Evolutionary conservation across 2,329 filamentous ascomycete genomes (phyloP).

Genomic region (Colletotrichum sp.): DNA sequence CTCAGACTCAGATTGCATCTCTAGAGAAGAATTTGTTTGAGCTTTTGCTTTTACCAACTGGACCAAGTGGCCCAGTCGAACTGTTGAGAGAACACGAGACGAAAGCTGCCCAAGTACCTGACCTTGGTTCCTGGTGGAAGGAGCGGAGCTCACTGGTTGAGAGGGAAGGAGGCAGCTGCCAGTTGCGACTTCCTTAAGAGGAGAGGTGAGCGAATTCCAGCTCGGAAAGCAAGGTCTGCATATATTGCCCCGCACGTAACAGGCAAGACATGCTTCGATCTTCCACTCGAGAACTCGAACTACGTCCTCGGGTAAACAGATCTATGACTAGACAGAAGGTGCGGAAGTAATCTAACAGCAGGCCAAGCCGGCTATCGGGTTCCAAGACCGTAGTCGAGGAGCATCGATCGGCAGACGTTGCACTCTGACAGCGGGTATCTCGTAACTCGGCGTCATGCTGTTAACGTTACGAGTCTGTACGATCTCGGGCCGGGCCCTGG

Average conservation of each 20-base stretch:
- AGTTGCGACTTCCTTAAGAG: not conserved
- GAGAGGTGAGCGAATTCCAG: not conserved
- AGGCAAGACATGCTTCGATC: not conserved
- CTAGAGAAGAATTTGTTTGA: not conserved
- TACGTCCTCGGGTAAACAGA: not conserved
- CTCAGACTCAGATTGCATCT: not conserved
- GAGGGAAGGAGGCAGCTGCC: not conserved
- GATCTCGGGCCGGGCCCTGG: not conserved
- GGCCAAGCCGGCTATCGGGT: not conserved
- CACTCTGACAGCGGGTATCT: not conserved
- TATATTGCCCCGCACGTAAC: not conserved
- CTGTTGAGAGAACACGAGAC: not conserved
- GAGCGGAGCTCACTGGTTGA: not conserved
- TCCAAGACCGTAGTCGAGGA: not conserved
- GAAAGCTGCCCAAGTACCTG: not conserved
- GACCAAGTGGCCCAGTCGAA: not conserved
- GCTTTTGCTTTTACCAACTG: not conserved
- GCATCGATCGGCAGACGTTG: not conserved
- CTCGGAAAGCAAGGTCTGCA: not conserved
- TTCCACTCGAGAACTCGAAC: not conserved
- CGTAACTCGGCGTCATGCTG: not conserved
- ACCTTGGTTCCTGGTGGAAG: not conserved
- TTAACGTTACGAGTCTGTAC: not conserved
- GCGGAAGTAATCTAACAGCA: not conserved
- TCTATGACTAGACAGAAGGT: not conserved